Evolutionary conservation across 2,329 filamentous ascomycete species (phyloP).

Genomic region (Pseudonectria buxi): DNA sequence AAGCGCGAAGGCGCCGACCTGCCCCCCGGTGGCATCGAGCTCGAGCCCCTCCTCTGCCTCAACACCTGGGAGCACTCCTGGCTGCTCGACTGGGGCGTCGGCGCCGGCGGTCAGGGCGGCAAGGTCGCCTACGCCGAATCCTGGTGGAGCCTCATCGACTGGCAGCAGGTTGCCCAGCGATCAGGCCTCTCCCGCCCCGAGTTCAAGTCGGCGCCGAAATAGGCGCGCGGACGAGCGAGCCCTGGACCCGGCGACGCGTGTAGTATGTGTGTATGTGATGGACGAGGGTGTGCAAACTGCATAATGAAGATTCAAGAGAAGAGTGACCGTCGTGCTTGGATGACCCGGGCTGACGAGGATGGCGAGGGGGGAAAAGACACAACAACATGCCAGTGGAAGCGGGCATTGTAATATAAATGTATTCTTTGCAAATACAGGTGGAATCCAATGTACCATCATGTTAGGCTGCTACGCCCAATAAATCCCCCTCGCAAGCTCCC

Average conservation of each 20-base stretch:
- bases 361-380: slow-evolving; percentile 10
- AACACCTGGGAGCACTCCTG: slow-evolving; percentile 97
- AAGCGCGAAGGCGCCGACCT: slow-evolving; percentile 26
- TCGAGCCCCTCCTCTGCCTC: slow-evolving; percentile 77
- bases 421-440: slow-evolving; percentile 25
- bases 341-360: slow-evolving; percentile 1
- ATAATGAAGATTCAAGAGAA: too few relatives aligned
- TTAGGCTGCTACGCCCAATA: too few relatives aligned
- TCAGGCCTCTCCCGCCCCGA: slow-evolving; percentile 27
- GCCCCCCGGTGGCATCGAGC: slow-evolving; percentile 59
- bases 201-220: slow-evolving; percentile 23
- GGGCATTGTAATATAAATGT: slow-evolving; percentile 25
- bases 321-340: too few relatives aligned
- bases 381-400: slow-evolving; percentile 8
- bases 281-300: too few relatives aligned
- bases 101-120: slow-evolving; percentile 52
- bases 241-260: too few relatives aligned
- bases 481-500: too few relatives aligned
- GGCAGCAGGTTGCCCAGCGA: slow-evolving; percentile 59
- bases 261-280: too few relatives aligned
- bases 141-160: slow-evolving; percentile 89
- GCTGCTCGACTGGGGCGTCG: slow-evolving; percentile 69
- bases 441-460: slow-evolving; percentile 20
- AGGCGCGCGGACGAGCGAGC: too few relatives aligned
- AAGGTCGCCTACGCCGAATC: slow-evolving; percentile 69